These are phyloP conservation scores for Jaapia argillacea DNA, from an alignment of 768 basidiomycete genomes.

Conservation along the genomic window DNA sequence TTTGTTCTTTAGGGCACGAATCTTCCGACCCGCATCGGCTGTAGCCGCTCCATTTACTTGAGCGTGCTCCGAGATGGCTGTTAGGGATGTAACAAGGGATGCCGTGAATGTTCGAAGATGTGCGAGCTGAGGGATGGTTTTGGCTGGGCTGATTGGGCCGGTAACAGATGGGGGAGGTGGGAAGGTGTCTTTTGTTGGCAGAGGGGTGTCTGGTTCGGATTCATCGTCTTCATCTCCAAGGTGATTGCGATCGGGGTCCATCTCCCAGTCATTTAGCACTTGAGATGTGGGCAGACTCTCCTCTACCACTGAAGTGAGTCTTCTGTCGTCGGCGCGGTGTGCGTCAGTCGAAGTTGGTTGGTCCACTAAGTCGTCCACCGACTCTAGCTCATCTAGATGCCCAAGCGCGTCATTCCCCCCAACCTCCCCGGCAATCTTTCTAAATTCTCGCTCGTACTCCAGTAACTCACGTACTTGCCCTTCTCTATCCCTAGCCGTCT, in stretches of 20 bases:
- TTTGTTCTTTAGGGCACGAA: constrained; percentile 79
- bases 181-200: constrained; percentile 53
- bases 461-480: constrained; percentile 70
- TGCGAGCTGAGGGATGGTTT: constrained; percentile 54
- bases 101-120: constrained; percentile 66
- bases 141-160: constrained; percentile 46
- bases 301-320: constrained; percentile 14
- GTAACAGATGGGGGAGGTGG: constrained; percentile 34
- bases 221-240: constrained; percentile 37
- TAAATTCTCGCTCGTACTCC: constrained; percentile 73
- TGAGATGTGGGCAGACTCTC: constrained; percentile 26
- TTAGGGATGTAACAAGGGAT: constrained; percentile 65
- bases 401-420: constrained; percentile 68
- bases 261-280: constrained; percentile 47
- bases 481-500: constrained; percentile 68
- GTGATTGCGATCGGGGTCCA: constrained; percentile 37
- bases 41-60: constrained; percentile 83
- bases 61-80: constrained; percentile 76
- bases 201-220: constrained; percentile 24
- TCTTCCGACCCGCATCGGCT: constrained; percentile 78
- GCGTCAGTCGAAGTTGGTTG: constrained; percentile 16
- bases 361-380: constrained; percentile 35
- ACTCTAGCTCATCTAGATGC: constrained; percentile 52
- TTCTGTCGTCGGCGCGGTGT: constrained; percentile 11
- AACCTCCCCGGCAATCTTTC: constrained; percentile 65